Base-by-base conservation (phyloP, 768 basidiomycete species). In the Auriscalpium microsporum region DNA sequence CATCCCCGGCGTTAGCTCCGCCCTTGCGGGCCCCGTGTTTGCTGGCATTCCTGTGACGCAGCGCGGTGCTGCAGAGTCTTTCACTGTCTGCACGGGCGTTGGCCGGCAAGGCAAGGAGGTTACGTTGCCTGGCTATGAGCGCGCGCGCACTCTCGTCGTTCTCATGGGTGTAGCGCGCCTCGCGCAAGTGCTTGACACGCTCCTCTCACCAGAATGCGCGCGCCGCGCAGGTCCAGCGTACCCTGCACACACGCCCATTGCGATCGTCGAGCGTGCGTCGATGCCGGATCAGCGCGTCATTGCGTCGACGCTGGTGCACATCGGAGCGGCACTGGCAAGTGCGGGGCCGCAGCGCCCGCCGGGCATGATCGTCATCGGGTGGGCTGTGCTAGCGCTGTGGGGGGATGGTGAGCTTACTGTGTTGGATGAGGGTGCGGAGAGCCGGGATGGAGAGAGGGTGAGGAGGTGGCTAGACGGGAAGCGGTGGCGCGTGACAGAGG, bases 151-250 rank as follows among this genome's bases (percentile, higher is more conserved):
- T 1, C 73, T 95, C 13, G 78, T 94, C 52, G 74, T 98, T 36
- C 76, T 98, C 50, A 98, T 99, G 96, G 94, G 95, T 45, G 91
- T 97, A 23, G 96, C 95, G 16, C 76, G 96, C 23, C 77, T 98
- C 4, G 64, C 71, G 8, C 78, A 84, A 56, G 82, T 98, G 19
- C 73, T 96, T 10, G 70, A 79, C 5, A 80, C 86, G 9, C 74
- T 97, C 28, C 57, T 68, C 37, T 38, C 36, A 4, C 58, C 61
- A 65, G 35, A 60, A 13, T 37, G 36, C 3, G 49, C 52, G 6
- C 59, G 68, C 44, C 72, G 80, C 2, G 73, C 75, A 42, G 82
- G 84, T 5, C 62, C 67, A 1, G 75, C 77, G 0, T 99, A 92
- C 67, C 96, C 95, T 0, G 60, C 72, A 0, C 71, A 87, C 63